Base-by-base conservation (phyloP, 805 yeast species). In the Nakazawaea wyomingensis region DNA sequence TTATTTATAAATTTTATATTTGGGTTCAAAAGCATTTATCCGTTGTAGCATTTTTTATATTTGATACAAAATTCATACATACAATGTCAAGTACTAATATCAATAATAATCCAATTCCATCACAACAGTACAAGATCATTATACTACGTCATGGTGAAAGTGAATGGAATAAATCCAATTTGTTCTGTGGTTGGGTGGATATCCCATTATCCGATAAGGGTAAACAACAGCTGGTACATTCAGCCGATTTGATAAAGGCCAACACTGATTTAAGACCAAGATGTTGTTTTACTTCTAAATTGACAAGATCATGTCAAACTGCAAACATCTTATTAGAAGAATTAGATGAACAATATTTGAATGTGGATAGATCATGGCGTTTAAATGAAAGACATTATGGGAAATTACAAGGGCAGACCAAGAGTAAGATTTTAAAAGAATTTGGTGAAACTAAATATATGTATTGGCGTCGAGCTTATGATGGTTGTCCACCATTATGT, bases 121-220 rank as follows among this genome's bases (percentile, higher is more conserved):
- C n/a, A n/a, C n/a, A n/a, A n/a, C 19, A 24, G 21, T 44, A 54
- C 29, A 72, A 71, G 50, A 62, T 80, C 47, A 67, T 81, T 41
- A 64, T 85, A 46, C 72, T 85, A 42, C 78, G 95, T 64, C 95
- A 85, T 69, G 95, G 95, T 4, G 85, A 85, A 60, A 81, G 89
- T 56, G 81, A 78, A 55, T 79, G 87, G 78, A 85, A 85, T 59
- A 79, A 82, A 58, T 76, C 76, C 56, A 79, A 83, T 62, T 69
- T 78, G 50, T 85, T 85, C 64, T 84, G 93, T 60, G 95, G 95
- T 16, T 85, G 95, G 95, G 79, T 83, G 24, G 91, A 85, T 64
- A 82, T 84, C 27, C 70, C 73, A 46, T 67, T 85, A 53, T 80
- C 90, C 3, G 78, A 66, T 6, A 72, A 75, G 48, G 95, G 95